Conservation (phyloP, 805 yeast species). For the Candida patagonica region DNA sequence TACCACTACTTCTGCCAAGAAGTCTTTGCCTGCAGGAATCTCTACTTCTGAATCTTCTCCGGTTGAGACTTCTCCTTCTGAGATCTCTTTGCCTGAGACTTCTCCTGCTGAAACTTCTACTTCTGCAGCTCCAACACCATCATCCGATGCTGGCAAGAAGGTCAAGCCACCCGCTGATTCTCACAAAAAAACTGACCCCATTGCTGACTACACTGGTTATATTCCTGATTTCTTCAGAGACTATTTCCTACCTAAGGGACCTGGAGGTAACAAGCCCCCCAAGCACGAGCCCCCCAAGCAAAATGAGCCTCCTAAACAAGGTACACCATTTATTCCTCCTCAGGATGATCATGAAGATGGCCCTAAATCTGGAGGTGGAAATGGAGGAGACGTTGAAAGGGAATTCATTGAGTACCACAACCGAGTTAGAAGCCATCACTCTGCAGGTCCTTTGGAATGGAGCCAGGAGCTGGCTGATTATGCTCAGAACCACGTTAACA, state of each 20-base stretch:
- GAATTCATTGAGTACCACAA: slow-evolving; percentile 19
- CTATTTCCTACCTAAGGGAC: no score
- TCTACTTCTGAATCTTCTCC: slow-evolving; percentile 2
- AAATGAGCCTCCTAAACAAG: no score
- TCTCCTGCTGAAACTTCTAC: slow-evolving; percentile 7
- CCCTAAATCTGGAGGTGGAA: no score
- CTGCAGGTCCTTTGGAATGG: slow-evolving; percentile 43
- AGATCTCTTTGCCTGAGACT: no score
- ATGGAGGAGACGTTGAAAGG: no score
- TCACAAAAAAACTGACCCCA: slow-evolving; percentile 7
- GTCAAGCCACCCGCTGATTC: slow-evolving; percentile 9
- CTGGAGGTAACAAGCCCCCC: no score
- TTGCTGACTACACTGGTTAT: slow-evolving; percentile 5
- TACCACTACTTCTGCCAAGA: slow-evolving; percentile 6
- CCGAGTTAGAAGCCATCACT: slow-evolving; percentile 21
- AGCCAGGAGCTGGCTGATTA: slow-evolving; percentile 38
- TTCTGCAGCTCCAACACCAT: slow-evolving; percentile 9
- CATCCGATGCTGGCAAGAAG: not conserved
- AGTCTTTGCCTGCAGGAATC: no score
- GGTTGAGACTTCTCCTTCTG: slow-evolving; percentile 7
- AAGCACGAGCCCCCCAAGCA: no score
- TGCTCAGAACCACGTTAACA: slow-evolving; percentile 45
- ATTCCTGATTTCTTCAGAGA: no score
- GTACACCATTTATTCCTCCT: no score
- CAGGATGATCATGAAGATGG: no score